A percentile compares a stretch with the other conserved stretches of the same genome.
Evolutionary conservation across 805 yeast species (phyloP).

Genomic region (Candida ortonii): DNA sequence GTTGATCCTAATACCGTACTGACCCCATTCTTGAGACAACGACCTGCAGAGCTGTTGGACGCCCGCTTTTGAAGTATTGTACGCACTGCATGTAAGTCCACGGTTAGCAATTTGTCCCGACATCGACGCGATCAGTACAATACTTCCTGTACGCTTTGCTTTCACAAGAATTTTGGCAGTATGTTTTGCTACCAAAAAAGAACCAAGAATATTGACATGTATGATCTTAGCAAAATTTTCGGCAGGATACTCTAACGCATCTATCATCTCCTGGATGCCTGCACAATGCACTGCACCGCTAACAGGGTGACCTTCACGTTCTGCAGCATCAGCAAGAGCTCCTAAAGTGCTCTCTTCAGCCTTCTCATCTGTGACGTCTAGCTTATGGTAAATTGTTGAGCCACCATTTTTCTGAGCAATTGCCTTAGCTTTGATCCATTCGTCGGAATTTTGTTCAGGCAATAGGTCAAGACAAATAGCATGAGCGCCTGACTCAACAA

Average conservation of each 20-base stretch:
- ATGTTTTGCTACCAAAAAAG: slow-evolving; percentile 20
- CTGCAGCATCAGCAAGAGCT: slow-evolving; percentile 10
- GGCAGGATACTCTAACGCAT: slow-evolving; percentile 17
- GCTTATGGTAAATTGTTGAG: slow-evolving; percentile 8
- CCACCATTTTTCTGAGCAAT: slow-evolving; percentile 13
- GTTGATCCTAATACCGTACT: slow-evolving; percentile 51
- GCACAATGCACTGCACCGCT: slow-evolving; percentile 18
- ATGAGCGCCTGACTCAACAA: slow-evolving; percentile 16
- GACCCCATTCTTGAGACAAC: slow-evolving; percentile 46
- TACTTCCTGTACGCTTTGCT: slow-evolving; percentile 35
- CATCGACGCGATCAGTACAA: slow-evolving; percentile 52
- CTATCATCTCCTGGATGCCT: slow-evolving; percentile 18
- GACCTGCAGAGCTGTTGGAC: slow-evolving; percentile 44
- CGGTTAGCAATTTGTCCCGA: slow-evolving; percentile 52
- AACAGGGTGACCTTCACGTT: slow-evolving; percentile 13
- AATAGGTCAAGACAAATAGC: slow-evolving; percentile 14
- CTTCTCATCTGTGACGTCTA: slow-evolving; percentile 17
- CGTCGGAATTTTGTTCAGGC: slow-evolving; percentile 11
- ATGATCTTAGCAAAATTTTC: slow-evolving; percentile 13
- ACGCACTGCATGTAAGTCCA: slow-evolving; percentile 47
- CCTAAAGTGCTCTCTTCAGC: slow-evolving; percentile 10
- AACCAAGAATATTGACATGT: slow-evolving; percentile 17
- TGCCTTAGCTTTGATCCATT: slow-evolving; percentile 13
- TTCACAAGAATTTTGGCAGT: slow-evolving; percentile 14
- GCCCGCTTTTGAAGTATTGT: slow-evolving; percentile 48